phyloP scores from a whole-genome alignment of 441 rosid genomes.

The Adansonia grandidieri region DNA sequence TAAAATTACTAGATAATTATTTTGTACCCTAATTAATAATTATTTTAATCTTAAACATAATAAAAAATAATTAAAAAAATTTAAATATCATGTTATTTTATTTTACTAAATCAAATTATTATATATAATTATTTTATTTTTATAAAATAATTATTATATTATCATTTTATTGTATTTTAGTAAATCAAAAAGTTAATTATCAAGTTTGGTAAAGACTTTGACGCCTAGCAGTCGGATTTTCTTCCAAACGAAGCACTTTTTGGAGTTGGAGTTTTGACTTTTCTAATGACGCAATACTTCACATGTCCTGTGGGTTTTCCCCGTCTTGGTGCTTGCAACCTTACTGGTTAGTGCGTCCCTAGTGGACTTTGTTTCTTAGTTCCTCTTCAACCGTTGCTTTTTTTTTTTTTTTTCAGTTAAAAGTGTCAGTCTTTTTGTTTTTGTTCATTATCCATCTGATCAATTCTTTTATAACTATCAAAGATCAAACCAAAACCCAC shows the following conservation, averaged over 20 bases:
- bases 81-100: no score
- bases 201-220: no score
- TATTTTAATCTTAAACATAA: no score
- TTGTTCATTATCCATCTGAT: background rate
- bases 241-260: background rate
- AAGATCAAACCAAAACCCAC: slow-evolving; percentile 11
- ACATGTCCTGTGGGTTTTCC: slow-evolving; percentile 35
- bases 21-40: no score
- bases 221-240: background rate
- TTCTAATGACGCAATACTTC: slow-evolving; percentile 26
- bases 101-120: no score
- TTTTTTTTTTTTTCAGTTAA: slow-evolving; percentile 49
- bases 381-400: slow-evolving; percentile 39
- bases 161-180: no score
- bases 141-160: no score
- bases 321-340: slow-evolving; percentile 37
- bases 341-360: background rate
- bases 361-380: slow-evolving; percentile 24
- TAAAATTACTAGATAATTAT: no score
- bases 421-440: slow-evolving; percentile 39
- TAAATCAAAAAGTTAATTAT: no score
- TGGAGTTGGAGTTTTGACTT: slow-evolving; percentile 28
- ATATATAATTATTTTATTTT: no score
- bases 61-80: no score
- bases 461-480: background rate